Percentiles rank a stretch among this genome's conserved stretches.
These are phyloP conservation scores for Helianthus tuberosus DNA, from an alignment of 129 eudicot species.

Conservation along the genomic window DNA sequence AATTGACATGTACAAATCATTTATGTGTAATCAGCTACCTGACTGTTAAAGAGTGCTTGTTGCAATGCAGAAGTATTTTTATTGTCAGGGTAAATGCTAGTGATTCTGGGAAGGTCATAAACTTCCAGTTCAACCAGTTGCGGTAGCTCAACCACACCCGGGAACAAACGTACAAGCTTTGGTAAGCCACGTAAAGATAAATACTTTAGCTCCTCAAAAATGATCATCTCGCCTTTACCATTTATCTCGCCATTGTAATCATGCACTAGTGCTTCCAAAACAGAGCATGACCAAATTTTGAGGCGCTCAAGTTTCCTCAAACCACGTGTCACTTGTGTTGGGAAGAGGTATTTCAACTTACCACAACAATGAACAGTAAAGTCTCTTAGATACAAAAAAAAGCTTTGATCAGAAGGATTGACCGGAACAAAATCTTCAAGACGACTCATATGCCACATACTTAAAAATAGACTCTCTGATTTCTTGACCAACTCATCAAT, in stretches of 20 bases:
- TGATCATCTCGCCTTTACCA: not conserved
- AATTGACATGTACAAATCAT: no score
- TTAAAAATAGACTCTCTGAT: not conserved
- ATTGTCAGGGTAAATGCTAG: not conserved
- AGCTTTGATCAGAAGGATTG: not conserved
- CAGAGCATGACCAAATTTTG: not conserved
- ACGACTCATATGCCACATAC: not conserved
- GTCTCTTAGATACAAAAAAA: not conserved
- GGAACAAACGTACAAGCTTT: slow-evolving; percentile 10
- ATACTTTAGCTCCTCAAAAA: slow-evolving; percentile 1
- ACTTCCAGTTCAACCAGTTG: not conserved
- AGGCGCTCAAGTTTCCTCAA: slow-evolving; percentile 9
- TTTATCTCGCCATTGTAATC: not conserved
- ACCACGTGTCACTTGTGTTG: not conserved
- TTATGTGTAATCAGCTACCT: not conserved
- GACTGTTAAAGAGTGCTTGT: no score
- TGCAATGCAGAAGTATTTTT: no score
- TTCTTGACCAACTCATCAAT: slow-evolving; percentile 7
- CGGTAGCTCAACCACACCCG: slow-evolving; percentile 16
- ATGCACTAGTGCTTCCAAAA: not conserved
- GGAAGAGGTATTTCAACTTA: not conserved
- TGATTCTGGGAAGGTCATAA: slow-evolving; percentile 3
- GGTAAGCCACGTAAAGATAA: not conserved
- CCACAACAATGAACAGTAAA: not conserved
- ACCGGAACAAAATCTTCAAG: not conserved